Percentiles rank a stretch among this genome's conserved stretches.
These are phyloP conservation scores for Vitis labrusca DNA, from an alignment of 164 flowering plant species.

Conservation along the genomic window DNA sequence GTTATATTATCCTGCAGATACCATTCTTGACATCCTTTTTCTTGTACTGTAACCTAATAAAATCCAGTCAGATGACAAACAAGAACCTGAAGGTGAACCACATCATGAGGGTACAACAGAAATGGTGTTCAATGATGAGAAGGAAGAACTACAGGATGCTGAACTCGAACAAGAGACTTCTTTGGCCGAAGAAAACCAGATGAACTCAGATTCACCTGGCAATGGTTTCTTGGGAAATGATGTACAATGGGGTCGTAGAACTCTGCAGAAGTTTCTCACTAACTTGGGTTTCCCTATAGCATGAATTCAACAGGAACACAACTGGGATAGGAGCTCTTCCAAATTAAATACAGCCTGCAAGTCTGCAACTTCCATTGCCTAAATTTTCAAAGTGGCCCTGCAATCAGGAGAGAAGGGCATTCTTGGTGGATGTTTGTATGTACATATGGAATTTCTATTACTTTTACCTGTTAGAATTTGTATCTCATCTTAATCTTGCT, in stretches of 20 bases:
- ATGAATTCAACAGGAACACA: conserved; percentile 2
- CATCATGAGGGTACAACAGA: conserved; percentile 13
- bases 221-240: conserved; percentile 28
- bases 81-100: conserved; percentile 17
- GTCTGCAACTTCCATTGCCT: background rate
- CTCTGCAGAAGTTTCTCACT: conserved; percentile 34
- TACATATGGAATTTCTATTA: no score
- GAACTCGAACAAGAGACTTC: conserved; percentile 4
- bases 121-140: conserved; percentile 2
- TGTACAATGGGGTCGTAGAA: conserved; percentile 43
- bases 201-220: conserved; percentile 2
- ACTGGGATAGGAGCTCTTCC: background rate
- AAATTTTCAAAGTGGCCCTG: background rate
- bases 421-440: background rate
- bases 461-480: no score
- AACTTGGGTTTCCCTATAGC: conserved; percentile 27
- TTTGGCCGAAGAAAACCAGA: conserved; percentile 10
- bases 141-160: conserved; percentile 12
- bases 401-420: background rate
- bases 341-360: background rate
- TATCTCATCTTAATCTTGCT: no score
- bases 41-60: conserved; percentile 8
- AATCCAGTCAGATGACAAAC: conserved; percentile 26
- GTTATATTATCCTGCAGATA: background rate
- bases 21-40: conserved; percentile 5